Evolutionary conservation across 2,329 filamentous ascomycete species (phyloP).

Genomic region (Simplicillium sp.): DNA sequence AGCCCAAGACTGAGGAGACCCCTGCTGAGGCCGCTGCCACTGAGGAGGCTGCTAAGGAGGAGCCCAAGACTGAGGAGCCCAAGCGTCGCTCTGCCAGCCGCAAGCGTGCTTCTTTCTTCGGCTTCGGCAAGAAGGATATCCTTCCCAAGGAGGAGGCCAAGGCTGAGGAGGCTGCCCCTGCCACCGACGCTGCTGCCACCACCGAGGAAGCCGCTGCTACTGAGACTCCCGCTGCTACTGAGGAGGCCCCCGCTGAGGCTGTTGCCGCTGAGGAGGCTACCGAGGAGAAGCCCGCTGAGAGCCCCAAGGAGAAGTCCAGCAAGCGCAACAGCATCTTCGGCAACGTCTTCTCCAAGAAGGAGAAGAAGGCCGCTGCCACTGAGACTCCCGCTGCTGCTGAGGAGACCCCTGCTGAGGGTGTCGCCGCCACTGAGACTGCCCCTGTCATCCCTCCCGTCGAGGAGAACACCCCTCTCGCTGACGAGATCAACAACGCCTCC

Average conservation of each 20-base stretch:
- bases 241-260: conserved; percentile 25
- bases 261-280: conserved; percentile 9
- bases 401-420: conserved; percentile 26
- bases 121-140: conserved; percentile 49
- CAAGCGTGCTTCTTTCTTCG: conserved; percentile 58
- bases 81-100: conserved; percentile 56
- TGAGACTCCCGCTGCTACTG: conserved; percentile 21
- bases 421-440: conserved; percentile 39
- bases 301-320: conserved; percentile 37
- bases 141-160: conserved; percentile 27
- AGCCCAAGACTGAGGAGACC: conserved; percentile 20
- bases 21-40: conserved; percentile 4
- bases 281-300: conserved; percentile 21
- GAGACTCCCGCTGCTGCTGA: conserved; percentile 29
- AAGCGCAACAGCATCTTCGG: conserved; percentile 52
- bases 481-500: conserved; percentile 42
- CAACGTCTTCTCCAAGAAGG: conserved; percentile 40
- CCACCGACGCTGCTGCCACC: conserved; percentile 23
- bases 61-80: conserved; percentile 33
- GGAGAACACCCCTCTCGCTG: conserved; percentile 44
- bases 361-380: conserved; percentile 48
- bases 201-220: conserved; percentile 20
- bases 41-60: conserved; percentile 24
- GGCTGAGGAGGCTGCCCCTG: conserved; percentile 22
- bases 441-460: conserved; percentile 52